phyloP scores from a whole-genome alignment of 768 basidiomycete genomes.

The Candolleomyces efflorescens region DNA sequence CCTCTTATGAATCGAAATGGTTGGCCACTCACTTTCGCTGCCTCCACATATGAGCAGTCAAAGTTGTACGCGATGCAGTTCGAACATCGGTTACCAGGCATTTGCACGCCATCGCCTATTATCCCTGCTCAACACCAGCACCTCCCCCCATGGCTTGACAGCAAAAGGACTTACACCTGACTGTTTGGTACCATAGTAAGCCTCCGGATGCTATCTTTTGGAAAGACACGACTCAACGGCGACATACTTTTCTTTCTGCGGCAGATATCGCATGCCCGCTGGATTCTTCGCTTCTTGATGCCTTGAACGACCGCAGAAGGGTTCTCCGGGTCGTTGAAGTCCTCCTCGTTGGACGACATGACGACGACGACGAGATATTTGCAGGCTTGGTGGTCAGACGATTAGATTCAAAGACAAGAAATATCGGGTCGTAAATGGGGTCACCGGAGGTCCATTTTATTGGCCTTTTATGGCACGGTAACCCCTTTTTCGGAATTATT shows the following conservation, averaged over 20 bases:
- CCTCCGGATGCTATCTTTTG: neutral
- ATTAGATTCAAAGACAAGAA: too few relatives aligned
- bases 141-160: neutral
- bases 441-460: too few relatives aligned
- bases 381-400: neutral
- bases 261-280: slow-evolving; percentile 80
- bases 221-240: slow-evolving; percentile 15
- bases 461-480: too few relatives aligned
- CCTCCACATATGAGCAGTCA: slow-evolving; percentile 67
- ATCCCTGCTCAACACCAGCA: too few relatives aligned
- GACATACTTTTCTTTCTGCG: slow-evolving; percentile 72
- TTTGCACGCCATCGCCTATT: slow-evolving; percentile 67
- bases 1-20: slow-evolving; percentile 14
- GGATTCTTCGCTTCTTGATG: slow-evolving; percentile 66
- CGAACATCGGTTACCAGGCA: slow-evolving; percentile 61
- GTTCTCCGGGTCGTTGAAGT: slow-evolving; percentile 44
- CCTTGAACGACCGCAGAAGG: slow-evolving; percentile 23
- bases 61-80: slow-evolving; percentile 62
- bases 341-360: slow-evolving; percentile 70
- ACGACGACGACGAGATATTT: neutral
- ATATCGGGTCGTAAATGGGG: too few relatives aligned
- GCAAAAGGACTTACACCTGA: slow-evolving; percentile 50
- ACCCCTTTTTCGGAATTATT: too few relatives aligned
- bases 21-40: slow-evolving; percentile 50
- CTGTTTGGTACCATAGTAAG: slow-evolving; percentile 24